Percentiles rank a stretch among this genome's conserved stretches.
phyloP scores from a whole-genome alignment of 179 eudicot species.

The Silene noctiflora region DNA sequence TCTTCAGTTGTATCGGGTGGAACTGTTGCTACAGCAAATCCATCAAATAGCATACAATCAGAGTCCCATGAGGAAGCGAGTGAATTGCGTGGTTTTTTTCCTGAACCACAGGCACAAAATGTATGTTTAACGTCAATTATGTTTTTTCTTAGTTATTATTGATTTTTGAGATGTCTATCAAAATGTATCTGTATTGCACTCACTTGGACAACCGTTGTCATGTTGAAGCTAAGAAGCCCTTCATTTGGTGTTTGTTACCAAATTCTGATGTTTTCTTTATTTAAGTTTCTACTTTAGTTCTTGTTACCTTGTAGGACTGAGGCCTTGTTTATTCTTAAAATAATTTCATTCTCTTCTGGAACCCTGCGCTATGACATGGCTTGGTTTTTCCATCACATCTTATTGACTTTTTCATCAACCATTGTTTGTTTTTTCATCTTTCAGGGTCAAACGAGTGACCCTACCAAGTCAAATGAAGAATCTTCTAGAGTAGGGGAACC shows the following conservation, averaged over 20 bases:
- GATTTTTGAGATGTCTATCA: slow-evolving; percentile 1
- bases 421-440: slow-evolving; percentile 5
- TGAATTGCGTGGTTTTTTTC: slow-evolving; percentile 20
- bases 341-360: background rate
- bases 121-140: slow-evolving; percentile 25
- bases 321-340: background rate
- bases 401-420: slow-evolving; percentile 5
- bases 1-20: slow-evolving; percentile 33
- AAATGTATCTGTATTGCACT: background rate
- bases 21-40: slow-evolving; percentile 27
- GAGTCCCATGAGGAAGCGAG: slow-evolving; percentile 31
- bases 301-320: background rate
- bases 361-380: background rate
- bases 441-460: slow-evolving; percentile 33
- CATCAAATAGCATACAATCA: slow-evolving; percentile 15
- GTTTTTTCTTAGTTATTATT: slow-evolving; percentile 12
- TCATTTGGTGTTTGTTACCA: background rate
- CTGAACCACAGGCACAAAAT: slow-evolving; percentile 32
- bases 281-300: background rate
- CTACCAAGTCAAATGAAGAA: slow-evolving; percentile 26
- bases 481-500: slow-evolving; percentile 30
- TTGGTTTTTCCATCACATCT: background rate
- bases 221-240: background rate
- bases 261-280: background rate
- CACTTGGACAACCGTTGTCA: background rate